A percentile compares a stretch with the other conserved stretches of the same genome.
These are phyloP conservation scores for Dentiscutata heterogama DNA, from an alignment of 371 early-diverging fungal genomes.

Conservation along the genomic window DNA sequence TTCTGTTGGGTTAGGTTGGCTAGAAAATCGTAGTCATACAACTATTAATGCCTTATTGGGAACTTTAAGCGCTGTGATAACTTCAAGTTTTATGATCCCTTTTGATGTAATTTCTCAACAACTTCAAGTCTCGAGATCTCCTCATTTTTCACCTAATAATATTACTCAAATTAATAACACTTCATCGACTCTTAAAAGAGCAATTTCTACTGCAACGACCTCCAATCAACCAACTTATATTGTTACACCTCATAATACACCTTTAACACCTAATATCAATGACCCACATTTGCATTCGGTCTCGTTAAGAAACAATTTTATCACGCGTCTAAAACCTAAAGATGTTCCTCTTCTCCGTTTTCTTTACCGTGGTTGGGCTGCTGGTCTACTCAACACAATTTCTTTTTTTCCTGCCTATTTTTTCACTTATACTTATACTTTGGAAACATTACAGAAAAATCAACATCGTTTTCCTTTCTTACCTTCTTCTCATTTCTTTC, in stretches of 20 bases:
- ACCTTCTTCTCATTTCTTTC: conserved; percentile 17
- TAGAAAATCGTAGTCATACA: conserved; percentile 15
- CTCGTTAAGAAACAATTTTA: conserved; percentile 21
- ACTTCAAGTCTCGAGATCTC: conserved; percentile 12
- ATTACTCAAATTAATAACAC: background rate
- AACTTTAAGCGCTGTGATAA: conserved; percentile 24
- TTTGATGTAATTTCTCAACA: conserved; percentile 41
- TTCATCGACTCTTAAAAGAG: background rate
- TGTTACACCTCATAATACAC: background rate
- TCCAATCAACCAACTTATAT: background rate
- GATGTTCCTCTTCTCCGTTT: conserved; percentile 28
- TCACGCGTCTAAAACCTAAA: conserved; percentile 35
- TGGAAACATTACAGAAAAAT: conserved; percentile 19
- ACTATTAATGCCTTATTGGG: conserved; percentile 38
- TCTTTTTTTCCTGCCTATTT: conserved; percentile 43
- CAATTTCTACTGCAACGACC: background rate
- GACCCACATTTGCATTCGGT: background rate
- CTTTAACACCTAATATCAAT: background rate
- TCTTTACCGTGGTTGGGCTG: conserved; percentile 39
- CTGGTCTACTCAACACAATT: conserved; percentile 5
- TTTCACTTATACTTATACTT: conserved; percentile 31
- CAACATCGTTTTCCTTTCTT: background rate
- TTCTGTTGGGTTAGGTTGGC: conserved; percentile 18
- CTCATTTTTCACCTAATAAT: background rate
- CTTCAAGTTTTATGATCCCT: conserved; percentile 35